Evolutionary conservation across 1,284 basidiomycete species (phyloP).

Genomic region (Fomitopsis palustris): DNA sequence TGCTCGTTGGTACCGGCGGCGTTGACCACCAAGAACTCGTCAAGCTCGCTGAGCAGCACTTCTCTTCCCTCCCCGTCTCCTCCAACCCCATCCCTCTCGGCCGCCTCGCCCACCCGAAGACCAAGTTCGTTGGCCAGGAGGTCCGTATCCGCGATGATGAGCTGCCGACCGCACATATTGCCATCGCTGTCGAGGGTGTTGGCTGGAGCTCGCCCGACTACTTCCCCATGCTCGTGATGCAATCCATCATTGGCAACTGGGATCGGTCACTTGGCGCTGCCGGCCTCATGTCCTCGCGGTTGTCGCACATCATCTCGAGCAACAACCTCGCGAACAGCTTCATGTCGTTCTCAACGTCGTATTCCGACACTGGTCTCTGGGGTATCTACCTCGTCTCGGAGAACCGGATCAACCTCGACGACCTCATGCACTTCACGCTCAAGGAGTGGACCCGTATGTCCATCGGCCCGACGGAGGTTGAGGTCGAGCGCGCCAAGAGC

Average conservation of each 20-base stretch:
- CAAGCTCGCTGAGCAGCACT: constrained; percentile 93
- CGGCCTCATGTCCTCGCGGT: constrained; percentile 85
- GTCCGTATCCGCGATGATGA: constrained; percentile 96
- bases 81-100: constrained; percentile 88
- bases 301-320: constrained; percentile 88
- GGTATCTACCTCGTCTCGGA: constrained; percentile 97
- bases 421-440: constrained; percentile 91
- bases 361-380: constrained; percentile 99
- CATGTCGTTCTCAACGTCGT: constrained; percentile 99
- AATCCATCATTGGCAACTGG: constrained; percentile 99
- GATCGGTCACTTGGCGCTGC: constrained; percentile 94
- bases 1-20: constrained; percentile 95
- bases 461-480: constrained; percentile 77
- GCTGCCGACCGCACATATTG: constrained; percentile 86
- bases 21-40: constrained; percentile 93
- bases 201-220: constrained; percentile 98
- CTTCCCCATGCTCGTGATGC: constrained; percentile 99
- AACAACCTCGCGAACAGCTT: constrained; percentile 99
- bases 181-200: constrained; percentile 97
- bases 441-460: constrained; percentile 98
- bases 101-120: constrained; percentile 69
- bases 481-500: constrained; percentile 96
- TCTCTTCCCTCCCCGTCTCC: constrained; percentile 87
- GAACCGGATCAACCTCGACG: constrained; percentile 92
- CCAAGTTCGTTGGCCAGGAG: constrained; percentile 91